phyloP scores from a whole-genome alignment of 1,284 basidiomycete species.

The Ustilago trichophora region DNA sequence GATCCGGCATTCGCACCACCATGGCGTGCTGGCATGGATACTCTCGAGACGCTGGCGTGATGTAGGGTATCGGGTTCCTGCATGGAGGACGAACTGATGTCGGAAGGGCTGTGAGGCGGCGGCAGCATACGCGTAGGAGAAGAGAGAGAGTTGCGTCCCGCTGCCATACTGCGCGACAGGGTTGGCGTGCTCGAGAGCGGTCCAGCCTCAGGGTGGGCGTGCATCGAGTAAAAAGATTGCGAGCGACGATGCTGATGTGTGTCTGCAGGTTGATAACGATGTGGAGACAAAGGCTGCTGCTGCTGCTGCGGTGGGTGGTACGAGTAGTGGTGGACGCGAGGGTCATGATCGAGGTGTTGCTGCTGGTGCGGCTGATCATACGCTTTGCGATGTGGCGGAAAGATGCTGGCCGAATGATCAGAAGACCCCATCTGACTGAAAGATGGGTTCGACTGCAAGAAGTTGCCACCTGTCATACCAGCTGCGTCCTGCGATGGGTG shows the following conservation, averaged over 20 bases:
- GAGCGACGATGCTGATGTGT: slow-evolving; percentile 10
- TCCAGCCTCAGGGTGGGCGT: not conserved
- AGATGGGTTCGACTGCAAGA: not conserved
- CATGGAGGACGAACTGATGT: slow-evolving; percentile 13
- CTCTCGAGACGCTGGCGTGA: not conserved
- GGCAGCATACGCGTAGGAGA: slow-evolving; percentile 9
- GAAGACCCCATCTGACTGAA: not conserved
- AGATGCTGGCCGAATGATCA: not conserved
- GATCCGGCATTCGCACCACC: not conserved
- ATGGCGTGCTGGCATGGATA: not conserved
- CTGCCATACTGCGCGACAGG: not conserved
- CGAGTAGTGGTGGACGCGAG: not conserved
- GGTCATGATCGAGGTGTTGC: not conserved
- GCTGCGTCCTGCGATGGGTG: not conserved
- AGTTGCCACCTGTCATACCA: not conserved
- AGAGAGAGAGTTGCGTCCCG: slow-evolving; percentile 1
- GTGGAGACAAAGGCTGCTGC: slow-evolving; percentile 4
- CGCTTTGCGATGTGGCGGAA: not conserved
- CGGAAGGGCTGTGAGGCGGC: slow-evolving; percentile 6
- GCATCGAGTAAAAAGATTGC: not conserved
- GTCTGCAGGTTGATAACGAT: slow-evolving; percentile 1
- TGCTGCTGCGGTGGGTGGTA: slow-evolving; percentile 6
- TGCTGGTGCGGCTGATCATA: not conserved
- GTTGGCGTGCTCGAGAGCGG: not conserved
- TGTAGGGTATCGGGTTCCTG: slow-evolving; percentile 1